These are phyloP conservation scores for Suillus fuscotomentosus DNA, from an alignment of 768 basidiomycete species.

Conservation along the genomic window DNA sequence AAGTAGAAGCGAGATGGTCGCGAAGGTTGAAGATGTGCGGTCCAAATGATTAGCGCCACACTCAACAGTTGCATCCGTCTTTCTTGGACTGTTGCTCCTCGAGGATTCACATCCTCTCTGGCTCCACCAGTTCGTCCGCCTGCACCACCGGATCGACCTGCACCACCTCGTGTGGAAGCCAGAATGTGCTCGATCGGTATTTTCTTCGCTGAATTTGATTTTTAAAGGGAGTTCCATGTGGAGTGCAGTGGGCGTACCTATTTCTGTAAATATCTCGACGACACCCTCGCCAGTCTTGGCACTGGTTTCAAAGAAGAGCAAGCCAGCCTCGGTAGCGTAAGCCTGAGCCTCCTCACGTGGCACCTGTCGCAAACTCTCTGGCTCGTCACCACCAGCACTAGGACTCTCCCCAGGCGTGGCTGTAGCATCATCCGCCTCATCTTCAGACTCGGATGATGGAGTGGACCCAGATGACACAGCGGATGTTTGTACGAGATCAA, in stretches of 20 bases:
- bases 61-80: slow-evolving; percentile 82
- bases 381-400: slow-evolving; percentile 48
- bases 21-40: slow-evolving; percentile 17
- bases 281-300: slow-evolving; percentile 97
- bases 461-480: slow-evolving; percentile 46
- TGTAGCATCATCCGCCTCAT: slow-evolving; percentile 91
- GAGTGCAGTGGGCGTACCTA: slow-evolving; percentile 56
- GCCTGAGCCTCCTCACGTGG: slow-evolving; percentile 93
- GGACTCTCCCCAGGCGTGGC: slow-evolving; percentile 75
- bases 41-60: slow-evolving; percentile 10
- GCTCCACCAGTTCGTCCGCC: slow-evolving; percentile 50
- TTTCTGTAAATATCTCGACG: slow-evolving; percentile 96
- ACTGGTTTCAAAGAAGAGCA: slow-evolving; percentile 96
- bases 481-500: slow-evolving; percentile 80
- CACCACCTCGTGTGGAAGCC: slow-evolving; percentile 72
- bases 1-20: background rate
- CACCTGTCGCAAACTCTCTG: slow-evolving; percentile 84
- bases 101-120: slow-evolving; percentile 62
- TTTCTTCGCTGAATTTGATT: slow-evolving; percentile 58
- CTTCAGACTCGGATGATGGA: slow-evolving; percentile 69
- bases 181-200: slow-evolving; percentile 93
- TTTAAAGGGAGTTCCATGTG: background rate
- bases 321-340: slow-evolving; percentile 91
- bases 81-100: slow-evolving; percentile 68
- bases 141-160: slow-evolving; percentile 59